A percentile compares a stretch with the other conserved stretches of the same genome.
These are phyloP conservation scores for Nemania abortiva DNA, from an alignment of 2,329 filamentous ascomycete species.

Conservation along the genomic window DNA sequence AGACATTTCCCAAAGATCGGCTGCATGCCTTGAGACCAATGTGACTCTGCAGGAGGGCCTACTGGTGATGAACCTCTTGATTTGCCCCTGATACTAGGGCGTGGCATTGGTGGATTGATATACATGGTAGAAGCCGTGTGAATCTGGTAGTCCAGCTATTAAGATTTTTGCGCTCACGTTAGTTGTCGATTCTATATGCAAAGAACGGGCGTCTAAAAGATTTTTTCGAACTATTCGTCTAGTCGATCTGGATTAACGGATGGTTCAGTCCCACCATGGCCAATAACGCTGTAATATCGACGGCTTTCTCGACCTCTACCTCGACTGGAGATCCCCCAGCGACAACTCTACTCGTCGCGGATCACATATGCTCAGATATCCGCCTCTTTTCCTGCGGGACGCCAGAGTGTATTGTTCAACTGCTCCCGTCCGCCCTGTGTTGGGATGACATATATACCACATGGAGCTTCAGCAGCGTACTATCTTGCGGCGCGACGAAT, in stretches of 20 bases:
- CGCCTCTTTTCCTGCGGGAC: slow-evolving; percentile 5
- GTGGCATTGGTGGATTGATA: background rate
- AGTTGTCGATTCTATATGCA: background rate
- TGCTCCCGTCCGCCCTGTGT: slow-evolving; percentile 25
- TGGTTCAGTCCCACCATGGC: slow-evolving; percentile 3
- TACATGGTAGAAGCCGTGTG: background rate
- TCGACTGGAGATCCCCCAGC: background rate
- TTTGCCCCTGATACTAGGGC: background rate
- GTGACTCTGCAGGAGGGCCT: background rate
- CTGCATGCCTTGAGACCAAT: slow-evolving; percentile 19
- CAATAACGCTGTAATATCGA: background rate
- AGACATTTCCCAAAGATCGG: background rate
- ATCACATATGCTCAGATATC: slow-evolving; percentile 10
- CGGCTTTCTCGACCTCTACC: slow-evolving; percentile 10
- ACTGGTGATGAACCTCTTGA: background rate
- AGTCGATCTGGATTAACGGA: background rate
- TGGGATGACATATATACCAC: slow-evolving; percentile 9
- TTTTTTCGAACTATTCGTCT: background rate
- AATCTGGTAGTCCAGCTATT: background rate
- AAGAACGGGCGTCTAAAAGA: background rate
- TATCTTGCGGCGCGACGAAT: slow-evolving; percentile 6
- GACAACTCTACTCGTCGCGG: slow-evolving; percentile 8
- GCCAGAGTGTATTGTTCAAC: background rate
- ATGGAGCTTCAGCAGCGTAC: slow-evolving; percentile 9
- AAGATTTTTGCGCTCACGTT: background rate